Evolutionary conservation across 1,284 basidiomycete genomes (phyloP).

Genomic region (Coriolopsis trogii): DNA sequence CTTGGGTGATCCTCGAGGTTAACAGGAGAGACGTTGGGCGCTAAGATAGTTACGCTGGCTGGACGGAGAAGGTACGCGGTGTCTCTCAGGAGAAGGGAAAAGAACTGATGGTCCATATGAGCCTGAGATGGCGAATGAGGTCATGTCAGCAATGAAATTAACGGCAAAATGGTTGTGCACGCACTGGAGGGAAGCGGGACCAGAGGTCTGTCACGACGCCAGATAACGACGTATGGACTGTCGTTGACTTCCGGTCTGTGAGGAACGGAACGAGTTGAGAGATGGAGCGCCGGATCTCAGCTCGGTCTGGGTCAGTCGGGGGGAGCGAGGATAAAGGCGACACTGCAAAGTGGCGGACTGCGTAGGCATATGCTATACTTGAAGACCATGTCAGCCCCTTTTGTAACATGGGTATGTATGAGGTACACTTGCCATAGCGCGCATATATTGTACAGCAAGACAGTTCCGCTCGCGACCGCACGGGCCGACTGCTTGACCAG

Average conservation of each 20-base stretch:
- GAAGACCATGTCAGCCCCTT: not conserved
- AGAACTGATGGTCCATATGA: conserved; percentile 45
- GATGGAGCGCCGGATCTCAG: conserved; percentile 50
- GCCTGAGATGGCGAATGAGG: conserved; percentile 39
- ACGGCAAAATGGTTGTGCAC: conserved; percentile 28
- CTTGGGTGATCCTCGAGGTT: conserved; percentile 40
- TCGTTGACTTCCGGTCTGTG: conserved; percentile 54
- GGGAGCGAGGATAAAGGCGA: conserved; percentile 52
- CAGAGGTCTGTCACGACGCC: conserved; percentile 60
- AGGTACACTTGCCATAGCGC: conserved; percentile 62
- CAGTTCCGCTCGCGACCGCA: conserved; percentile 35
- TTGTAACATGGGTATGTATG: too few relatives aligned
- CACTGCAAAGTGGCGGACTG: conserved; percentile 57
- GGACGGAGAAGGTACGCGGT: conserved; percentile 52
- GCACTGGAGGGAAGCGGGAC: conserved; percentile 57
- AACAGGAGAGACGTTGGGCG: conserved; percentile 2
- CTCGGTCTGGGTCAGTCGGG: conserved; percentile 43
- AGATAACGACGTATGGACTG: conserved; percentile 49
- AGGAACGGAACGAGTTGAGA: conserved; percentile 64
- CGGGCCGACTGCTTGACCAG: conserved; percentile 44
- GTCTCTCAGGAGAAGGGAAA: conserved; percentile 58
- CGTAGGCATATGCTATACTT: conserved; percentile 69
- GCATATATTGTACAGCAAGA: conserved; percentile 66
- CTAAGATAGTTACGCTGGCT: conserved; percentile 41
- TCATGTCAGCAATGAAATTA: not conserved